Evolutionary conservation across 352 stramenopile genomes (phyloP).

Genomic region (Pilasporangium apinafurcum): DNA sequence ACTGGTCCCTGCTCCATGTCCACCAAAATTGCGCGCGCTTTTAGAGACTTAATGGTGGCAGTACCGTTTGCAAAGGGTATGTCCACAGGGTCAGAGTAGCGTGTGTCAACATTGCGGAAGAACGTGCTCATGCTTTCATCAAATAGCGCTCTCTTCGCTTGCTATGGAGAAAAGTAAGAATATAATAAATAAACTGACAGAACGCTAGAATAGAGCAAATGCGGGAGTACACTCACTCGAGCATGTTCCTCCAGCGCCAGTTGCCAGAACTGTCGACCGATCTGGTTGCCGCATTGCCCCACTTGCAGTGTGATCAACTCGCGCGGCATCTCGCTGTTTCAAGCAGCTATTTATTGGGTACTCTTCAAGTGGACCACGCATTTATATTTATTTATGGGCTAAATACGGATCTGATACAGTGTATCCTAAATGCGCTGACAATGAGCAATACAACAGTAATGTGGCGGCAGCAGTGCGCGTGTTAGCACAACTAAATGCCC

Average conservation of each 20-base stretch:
- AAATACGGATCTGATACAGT: too few species aligned
- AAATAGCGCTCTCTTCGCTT: constrained; percentile 50
- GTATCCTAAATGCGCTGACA: too few species aligned
- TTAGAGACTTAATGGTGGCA: constrained; percentile 44
- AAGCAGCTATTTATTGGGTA: too few species aligned
- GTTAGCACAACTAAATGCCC: too few species aligned
- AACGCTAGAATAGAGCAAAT: background rate
- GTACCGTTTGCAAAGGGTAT: constrained; percentile 33
- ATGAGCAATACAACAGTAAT: too few species aligned
- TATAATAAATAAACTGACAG: background rate
- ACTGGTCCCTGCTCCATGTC: constrained; percentile 92
- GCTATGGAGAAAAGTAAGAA: constrained; percentile 8
- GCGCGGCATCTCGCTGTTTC: constrained; percentile 81
- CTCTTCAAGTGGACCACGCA: too few species aligned
- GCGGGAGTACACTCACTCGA: constrained; percentile 16
- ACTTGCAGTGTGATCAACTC: constrained; percentile 90
- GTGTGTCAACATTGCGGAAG: constrained; percentile 87
- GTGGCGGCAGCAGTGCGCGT: too few species aligned
- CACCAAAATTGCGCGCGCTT: constrained; percentile 86
- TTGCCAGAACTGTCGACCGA: constrained; percentile 90
- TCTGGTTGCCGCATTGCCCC: constrained; percentile 93
- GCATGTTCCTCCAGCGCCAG: constrained; percentile 88
- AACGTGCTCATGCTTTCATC: constrained; percentile 91
- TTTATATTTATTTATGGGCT: too few species aligned
- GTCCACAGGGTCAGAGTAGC: constrained; percentile 41